Evolutionary conservation across 225 moss, liverwort and hornwort genomes (phyloP).

Genomic region (Anthoceros angustus): DNA sequence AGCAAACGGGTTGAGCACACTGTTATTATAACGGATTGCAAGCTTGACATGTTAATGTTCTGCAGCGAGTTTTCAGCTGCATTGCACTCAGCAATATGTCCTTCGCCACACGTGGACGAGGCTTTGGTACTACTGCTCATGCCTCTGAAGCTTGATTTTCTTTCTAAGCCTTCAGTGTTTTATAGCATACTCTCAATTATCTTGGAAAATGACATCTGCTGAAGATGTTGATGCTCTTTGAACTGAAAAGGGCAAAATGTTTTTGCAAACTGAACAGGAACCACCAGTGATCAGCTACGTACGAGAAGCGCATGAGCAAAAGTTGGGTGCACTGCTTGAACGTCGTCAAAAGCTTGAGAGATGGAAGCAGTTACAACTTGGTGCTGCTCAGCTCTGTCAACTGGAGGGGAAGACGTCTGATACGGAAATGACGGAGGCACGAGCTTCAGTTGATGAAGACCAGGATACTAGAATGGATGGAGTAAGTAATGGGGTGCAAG

Average conservation of each 20-base stretch:
- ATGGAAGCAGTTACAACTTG: slow-evolving; percentile 54
- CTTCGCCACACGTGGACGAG: slow-evolving; percentile 43
- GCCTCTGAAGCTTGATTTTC: background rate
- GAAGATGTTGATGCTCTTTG: too few species aligned
- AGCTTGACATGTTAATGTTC: slow-evolving; percentile 4
- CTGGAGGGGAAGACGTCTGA: slow-evolving; percentile 24
- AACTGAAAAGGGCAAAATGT: background rate
- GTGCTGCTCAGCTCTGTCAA: slow-evolving; percentile 14
- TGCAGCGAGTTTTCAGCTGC: slow-evolving; percentile 86
- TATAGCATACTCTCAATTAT: slow-evolving; percentile 8
- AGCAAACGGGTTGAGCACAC: background rate
- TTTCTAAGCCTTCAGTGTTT: background rate
- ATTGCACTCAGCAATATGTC: slow-evolving; percentile 74
- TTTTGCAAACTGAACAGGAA: slow-evolving; percentile 28
- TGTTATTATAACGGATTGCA: too few species aligned
- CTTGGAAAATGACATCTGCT: background rate
- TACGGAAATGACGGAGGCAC: slow-evolving; percentile 27
- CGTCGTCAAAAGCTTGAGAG: slow-evolving; percentile 64
- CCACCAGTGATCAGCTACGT: slow-evolving; percentile 71
- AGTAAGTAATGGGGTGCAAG: too few species aligned
- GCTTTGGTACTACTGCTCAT: slow-evolving; percentile 17
- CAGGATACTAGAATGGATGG: too few species aligned
- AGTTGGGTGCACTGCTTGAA: slow-evolving; percentile 52
- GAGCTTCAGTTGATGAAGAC: slow-evolving; percentile 1
- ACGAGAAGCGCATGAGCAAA: slow-evolving; percentile 92